phyloP scores from a whole-genome alignment of 352 stramenopile genomes.

The Globisporangium carolinianum region DNA sequence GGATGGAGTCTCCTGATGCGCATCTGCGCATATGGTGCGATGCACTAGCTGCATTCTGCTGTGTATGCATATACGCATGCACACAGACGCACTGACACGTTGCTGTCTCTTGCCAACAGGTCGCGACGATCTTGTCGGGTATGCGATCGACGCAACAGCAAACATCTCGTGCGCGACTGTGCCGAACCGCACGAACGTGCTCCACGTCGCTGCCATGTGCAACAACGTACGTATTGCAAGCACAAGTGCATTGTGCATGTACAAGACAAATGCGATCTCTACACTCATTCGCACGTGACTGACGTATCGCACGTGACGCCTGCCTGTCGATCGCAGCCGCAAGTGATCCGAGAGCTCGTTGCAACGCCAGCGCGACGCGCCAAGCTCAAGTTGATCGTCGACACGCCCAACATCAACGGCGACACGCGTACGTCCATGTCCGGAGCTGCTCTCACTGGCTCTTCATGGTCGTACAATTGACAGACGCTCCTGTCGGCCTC shows the following conservation, averaged over 20 bases:
- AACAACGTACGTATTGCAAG: conserved; percentile 34
- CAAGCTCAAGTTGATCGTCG: conserved; percentile 43
- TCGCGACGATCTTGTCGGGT: conserved; percentile 51
- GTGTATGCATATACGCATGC: neutral
- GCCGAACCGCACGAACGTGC: conserved; percentile 61
- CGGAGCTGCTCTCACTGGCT: neutral
- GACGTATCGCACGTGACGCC: neutral
- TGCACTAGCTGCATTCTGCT: neutral
- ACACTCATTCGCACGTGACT: too few species aligned
- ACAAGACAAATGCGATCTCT: too few species aligned
- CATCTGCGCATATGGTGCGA: conserved; percentile 57
- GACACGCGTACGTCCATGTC: conserved; percentile 54
- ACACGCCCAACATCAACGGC: conserved; percentile 60
- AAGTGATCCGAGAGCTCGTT: conserved; percentile 50
- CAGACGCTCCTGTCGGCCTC: neutral
- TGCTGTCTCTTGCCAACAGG: conserved; percentile 21
- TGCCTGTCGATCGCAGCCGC: conserved; percentile 23
- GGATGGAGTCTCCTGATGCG: conserved; percentile 82
- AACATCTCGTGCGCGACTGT: conserved; percentile 50
- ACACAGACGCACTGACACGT: neutral
- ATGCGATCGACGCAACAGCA: conserved; percentile 44
- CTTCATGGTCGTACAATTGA: neutral
- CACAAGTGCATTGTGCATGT: too few species aligned
- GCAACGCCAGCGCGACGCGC: conserved; percentile 30
- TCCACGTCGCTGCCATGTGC: conserved; percentile 75